Conservation (phyloP, 2,329 filamentous ascomycete genomes). For the Venturia aucupariae region DNA sequence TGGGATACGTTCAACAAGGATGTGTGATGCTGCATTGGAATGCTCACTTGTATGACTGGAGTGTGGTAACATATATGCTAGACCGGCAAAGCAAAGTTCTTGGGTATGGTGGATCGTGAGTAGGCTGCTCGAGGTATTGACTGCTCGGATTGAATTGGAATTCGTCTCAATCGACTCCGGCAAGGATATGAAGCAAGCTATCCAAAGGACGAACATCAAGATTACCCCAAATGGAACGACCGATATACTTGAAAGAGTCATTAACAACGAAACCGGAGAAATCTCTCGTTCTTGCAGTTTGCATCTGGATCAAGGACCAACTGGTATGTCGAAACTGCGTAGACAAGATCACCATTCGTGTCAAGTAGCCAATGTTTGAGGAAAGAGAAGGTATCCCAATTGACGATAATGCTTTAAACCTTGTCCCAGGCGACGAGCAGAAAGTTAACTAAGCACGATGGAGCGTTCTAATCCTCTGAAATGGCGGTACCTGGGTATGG, state of each 20-base stretch:
- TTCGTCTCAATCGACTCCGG: constrained; percentile 48
- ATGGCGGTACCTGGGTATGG: constrained; percentile 36
- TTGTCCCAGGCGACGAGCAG: constrained; percentile 51
- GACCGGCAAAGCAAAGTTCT: constrained; percentile 42
- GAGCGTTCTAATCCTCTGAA: constrained; percentile 29
- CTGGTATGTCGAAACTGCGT: constrained; percentile 46
- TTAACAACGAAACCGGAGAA: constrained; percentile 44
- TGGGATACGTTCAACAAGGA: too few relatives aligned
- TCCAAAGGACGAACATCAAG: constrained; percentile 38
- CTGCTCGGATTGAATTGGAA: constrained; percentile 41
- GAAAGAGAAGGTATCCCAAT: constrained; percentile 45
- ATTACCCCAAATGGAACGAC: constrained; percentile 48
- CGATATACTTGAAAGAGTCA: constrained; percentile 39
- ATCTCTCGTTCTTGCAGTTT: constrained; percentile 46
- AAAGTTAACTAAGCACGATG: constrained; percentile 34
- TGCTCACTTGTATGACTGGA: constrained; percentile 53
- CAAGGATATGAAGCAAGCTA: constrained; percentile 42
- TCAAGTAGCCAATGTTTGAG: constrained; percentile 48
- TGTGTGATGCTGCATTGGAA: too few relatives aligned
- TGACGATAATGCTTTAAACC: constrained; percentile 48
- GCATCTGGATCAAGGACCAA: constrained; percentile 43
- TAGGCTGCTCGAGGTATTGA: constrained; percentile 35
- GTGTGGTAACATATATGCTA: constrained; percentile 48
- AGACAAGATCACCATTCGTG: constrained; percentile 37
- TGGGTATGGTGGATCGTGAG: constrained; percentile 51